phyloP scores from a whole-genome alignment of 306 rosid species.

The Lithocarpus polystachyus region DNA sequence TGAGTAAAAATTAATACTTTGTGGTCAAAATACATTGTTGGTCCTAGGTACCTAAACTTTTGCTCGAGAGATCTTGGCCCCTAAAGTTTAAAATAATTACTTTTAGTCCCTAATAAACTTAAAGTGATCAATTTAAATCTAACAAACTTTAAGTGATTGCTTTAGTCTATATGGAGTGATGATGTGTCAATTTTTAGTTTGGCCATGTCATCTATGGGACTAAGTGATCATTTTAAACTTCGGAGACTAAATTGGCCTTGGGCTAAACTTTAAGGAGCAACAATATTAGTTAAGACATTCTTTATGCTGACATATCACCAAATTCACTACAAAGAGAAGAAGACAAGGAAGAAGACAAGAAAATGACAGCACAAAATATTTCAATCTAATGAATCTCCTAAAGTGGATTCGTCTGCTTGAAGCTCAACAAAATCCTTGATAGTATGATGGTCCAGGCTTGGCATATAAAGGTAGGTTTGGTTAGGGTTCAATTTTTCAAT shows the following conservation, averaged over 20 bases:
- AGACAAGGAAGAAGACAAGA: not conserved
- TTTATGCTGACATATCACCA: not conserved
- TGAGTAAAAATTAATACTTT: not conserved
- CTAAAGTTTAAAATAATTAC: no score
- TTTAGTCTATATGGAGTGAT: accelerated
- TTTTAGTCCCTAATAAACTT: no score
- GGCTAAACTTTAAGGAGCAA: no score
- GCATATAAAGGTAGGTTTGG: not conserved
- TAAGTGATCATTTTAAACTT: no score
- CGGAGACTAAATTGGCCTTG: no score
- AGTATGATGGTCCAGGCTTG: not conserved
- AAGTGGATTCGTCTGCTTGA: not conserved
- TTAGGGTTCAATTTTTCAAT: not conserved
- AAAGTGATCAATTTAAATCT: no score
- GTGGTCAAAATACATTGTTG: no score
- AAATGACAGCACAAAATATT: not conserved
- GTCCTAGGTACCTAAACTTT: no score
- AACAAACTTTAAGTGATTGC: no score
- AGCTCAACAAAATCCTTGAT: not conserved
- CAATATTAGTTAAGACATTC: not conserved
- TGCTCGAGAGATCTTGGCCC: no score
- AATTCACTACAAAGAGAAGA: not conserved
- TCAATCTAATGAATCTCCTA: not conserved
- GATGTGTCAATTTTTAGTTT: no score
- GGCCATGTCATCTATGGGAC: no score